Base-by-base conservation (phyloP, 257 asterid species). In the Gentiana straminea region DNA sequence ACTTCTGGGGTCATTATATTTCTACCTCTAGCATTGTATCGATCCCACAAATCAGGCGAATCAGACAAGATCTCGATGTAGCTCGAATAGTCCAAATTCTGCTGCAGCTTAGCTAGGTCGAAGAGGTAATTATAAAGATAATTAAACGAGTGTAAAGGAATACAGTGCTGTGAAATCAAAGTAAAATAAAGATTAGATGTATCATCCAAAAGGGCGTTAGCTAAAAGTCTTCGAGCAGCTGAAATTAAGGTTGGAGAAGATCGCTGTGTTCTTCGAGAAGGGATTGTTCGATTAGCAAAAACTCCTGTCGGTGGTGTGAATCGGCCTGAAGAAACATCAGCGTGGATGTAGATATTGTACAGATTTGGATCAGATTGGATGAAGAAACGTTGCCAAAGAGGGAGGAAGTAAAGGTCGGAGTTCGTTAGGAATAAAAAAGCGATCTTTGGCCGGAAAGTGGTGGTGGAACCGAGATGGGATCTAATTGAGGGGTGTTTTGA, bases 401-500 rank as follows among this genome's bases (percentile, higher is more conserved):
- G 86, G 55, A 80, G 74, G 73, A 89, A 86, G 60, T 78, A 69
- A 59, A 90, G 87, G 51, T 72, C 75, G 45, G 97, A 77, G 64
- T 90, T 86, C 4, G 91, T 90, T 56, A 90, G 78, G 69, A 86
- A 90, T 4, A 90, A 68, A 72, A 90, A 90, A 3, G 96, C 98
- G 67, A 90, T 82, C 52, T 86, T 90, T 55, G 95, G 94, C 13
- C 86, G 84, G 71, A 81, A 83, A 52, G 77, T 72, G 64, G 86
- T 67, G 63, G 86, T 62, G 67, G 91, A 59, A 57, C 91, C 84
- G 10, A 84, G 77, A 43, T 75, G 94, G 48, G 84, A 75, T 70
- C 67, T 80, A 59, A 73, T 73, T 57, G 95, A 70, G 52, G 89
- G 94, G 63, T 54, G 89, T 70, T 61, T 57, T 1, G 43, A 49